These are phyloP conservation scores for Fusarium miscanthi DNA, from an alignment of 2,329 filamentous ascomycete genomes.

Conservation along the genomic window DNA sequence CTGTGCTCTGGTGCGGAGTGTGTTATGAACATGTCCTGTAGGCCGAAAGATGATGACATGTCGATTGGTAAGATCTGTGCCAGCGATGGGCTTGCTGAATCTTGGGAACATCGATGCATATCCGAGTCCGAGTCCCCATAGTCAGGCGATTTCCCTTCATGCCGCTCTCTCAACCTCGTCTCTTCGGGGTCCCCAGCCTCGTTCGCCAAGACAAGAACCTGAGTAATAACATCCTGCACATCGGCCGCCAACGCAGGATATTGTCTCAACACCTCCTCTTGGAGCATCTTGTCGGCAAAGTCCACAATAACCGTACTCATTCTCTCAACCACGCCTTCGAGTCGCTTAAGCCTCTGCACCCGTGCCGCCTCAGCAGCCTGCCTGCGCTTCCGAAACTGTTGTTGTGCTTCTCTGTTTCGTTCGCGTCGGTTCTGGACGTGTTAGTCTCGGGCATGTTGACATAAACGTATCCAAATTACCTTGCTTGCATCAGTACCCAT, in stretches of 20 bases:
- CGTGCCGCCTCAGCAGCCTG: constrained; percentile 9
- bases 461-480: background rate
- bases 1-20: too few species aligned
- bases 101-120: too few species aligned
- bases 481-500: background rate
- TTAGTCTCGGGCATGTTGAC: background rate
- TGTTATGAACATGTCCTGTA: background rate
- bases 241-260: constrained; percentile 1
- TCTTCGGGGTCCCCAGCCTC: constrained; percentile 11
- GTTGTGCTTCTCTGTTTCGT: constrained; percentile 20
- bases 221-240: background rate
- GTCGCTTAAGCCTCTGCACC: background rate
- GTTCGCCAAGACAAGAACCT: constrained; percentile 3
- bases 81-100: background rate
- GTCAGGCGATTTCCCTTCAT: background rate
- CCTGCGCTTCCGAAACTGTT: constrained; percentile 17
- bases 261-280: background rate
- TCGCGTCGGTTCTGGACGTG: background rate
- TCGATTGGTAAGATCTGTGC: background rate
- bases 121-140: background rate
- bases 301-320: constrained; percentile 14
- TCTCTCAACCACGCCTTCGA: constrained; percentile 10
- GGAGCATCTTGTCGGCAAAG: constrained; percentile 16
- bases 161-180: accelerated
- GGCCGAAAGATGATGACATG: background rate